Percentiles rank a stretch among this genome's conserved stretches.
These are phyloP conservation scores for Candida boleticola DNA, from an alignment of 805 yeast genomes.

Conservation along the genomic window DNA sequence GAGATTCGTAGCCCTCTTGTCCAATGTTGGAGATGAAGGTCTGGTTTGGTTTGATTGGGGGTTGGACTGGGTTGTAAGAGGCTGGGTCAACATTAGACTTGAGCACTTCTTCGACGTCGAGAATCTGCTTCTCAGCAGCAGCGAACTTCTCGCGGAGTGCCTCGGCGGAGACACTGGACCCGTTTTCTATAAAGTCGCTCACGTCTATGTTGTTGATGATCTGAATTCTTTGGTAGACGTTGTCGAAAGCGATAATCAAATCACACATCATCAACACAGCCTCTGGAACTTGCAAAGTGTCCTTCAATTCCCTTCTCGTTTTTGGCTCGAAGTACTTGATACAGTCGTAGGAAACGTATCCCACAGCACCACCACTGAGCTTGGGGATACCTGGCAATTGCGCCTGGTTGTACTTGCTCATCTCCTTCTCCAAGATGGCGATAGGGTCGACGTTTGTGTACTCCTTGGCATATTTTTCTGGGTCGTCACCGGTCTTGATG, in stretches of 20 bases:
- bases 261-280: conserved; percentile 90
- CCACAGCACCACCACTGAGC: conserved; percentile 94
- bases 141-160: conserved; percentile 47
- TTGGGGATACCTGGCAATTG: conserved; percentile 79
- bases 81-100: conserved; percentile 30
- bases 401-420: conserved; percentile 63
- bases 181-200: conserved; percentile 23
- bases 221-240: conserved; percentile 91
- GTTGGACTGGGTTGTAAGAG: conserved; percentile 66
- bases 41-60: conserved; percentile 64
- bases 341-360: conserved; percentile 95
- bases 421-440: conserved; percentile 67
- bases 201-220: conserved; percentile 76
- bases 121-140: conserved; percentile 57
- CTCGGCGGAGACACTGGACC: too few relatives aligned
- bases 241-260: conserved; percentile 86
- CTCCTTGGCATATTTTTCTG: conserved; percentile 22
- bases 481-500: conserved; percentile 76
- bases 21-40: conserved; percentile 87
- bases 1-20: conserved; percentile 85
- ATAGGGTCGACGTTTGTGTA: conserved; percentile 74
- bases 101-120: conserved; percentile 50
- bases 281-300: conserved; percentile 84
- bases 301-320: conserved; percentile 72
- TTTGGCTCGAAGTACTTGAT: conserved; percentile 94